These are phyloP conservation scores for Tylopilus subfusipes DNA, from an alignment of 768 basidiomycete genomes.

Conservation along the genomic window DNA sequence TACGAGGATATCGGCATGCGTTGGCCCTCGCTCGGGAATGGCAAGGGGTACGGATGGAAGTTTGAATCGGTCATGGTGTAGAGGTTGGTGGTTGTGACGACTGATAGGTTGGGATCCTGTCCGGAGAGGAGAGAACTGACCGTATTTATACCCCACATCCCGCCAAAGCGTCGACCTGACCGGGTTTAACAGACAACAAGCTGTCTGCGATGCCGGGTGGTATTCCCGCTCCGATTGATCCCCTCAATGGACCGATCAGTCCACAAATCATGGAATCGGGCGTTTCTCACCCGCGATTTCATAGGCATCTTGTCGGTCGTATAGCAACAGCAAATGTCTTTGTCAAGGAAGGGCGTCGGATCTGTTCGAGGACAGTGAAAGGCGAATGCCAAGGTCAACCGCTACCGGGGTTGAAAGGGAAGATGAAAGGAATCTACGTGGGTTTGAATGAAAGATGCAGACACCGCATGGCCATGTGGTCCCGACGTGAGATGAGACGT, in stretches of 20 bases:
- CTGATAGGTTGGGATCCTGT: neutral
- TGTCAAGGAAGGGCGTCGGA: neutral
- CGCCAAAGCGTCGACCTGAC: slow-evolving; percentile 17
- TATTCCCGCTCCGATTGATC: neutral
- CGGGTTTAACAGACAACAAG: slow-evolving; percentile 1
- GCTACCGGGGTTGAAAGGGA: slow-evolving; percentile 3
- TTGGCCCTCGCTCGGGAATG: slow-evolving; percentile 22
- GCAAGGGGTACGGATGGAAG: slow-evolving; percentile 14
- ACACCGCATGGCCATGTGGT: neutral
- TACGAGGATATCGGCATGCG: slow-evolving; percentile 19
- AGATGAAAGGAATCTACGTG: neutral
- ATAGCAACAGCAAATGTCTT: slow-evolving; percentile 5
- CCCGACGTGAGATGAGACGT: slow-evolving; percentile 3
- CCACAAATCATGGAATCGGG: slow-evolving; percentile 6
- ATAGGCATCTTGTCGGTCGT: neutral
- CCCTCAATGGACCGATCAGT: neutral
- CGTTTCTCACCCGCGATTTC: neutral
- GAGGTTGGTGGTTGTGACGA: neutral
- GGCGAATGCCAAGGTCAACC: neutral
- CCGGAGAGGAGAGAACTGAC: neutral
- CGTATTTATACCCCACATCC: slow-evolving; percentile 20
- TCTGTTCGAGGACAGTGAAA: neutral
- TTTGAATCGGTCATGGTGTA: slow-evolving; percentile 18
- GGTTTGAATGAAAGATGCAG: slow-evolving; percentile 1
- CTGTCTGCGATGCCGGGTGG: neutral